A percentile compares a stretch with the other conserved stretches of the same genome.
phyloP scores from a whole-genome alignment of 2,329 filamentous ascomycete genomes.

The Microsporum audouinii region DNA sequence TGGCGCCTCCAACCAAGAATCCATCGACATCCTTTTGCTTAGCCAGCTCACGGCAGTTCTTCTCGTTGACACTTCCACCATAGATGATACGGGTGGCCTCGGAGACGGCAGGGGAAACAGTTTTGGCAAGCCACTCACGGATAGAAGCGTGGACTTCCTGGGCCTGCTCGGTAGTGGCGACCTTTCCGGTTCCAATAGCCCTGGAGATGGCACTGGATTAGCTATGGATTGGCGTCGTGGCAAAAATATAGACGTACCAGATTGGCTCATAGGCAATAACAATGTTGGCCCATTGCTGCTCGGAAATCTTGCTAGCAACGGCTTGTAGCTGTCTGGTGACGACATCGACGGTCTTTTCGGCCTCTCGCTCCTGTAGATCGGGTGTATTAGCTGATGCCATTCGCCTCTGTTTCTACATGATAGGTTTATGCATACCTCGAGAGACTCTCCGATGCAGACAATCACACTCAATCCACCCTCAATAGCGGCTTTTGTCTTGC shows the following conservation, averaged over 20 bases:
- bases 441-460: conserved; percentile 91
- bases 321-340: conserved; percentile 69
- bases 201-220: conserved; percentile 21
- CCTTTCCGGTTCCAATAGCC: conserved; percentile 82
- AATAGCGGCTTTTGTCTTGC: conserved; percentile 87
- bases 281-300: conserved; percentile 82
- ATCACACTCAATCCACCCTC: conserved; percentile 83
- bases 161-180: conserved; percentile 76
- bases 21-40: conserved; percentile 94
- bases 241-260: conserved; percentile 49
- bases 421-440: conserved; percentile 46
- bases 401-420: too few relatives aligned
- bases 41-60: conserved; percentile 90
- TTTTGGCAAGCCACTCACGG: conserved; percentile 67
- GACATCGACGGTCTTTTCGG: conserved; percentile 64
- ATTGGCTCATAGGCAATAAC: conserved; percentile 98
- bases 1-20: conserved; percentile 92
- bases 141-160: conserved; percentile 91
- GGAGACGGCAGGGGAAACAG: conserved; percentile 64
- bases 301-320: conserved; percentile 53
- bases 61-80: conserved; percentile 91
- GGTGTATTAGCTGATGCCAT: not conserved
- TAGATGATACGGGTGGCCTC: conserved; percentile 91
- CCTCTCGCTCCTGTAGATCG: conserved; percentile 58
- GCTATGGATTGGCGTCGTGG: not conserved